Conservation (phyloP, 2,329 filamentous ascomycete genomes). For the Lachnellula hyalina region DNA sequence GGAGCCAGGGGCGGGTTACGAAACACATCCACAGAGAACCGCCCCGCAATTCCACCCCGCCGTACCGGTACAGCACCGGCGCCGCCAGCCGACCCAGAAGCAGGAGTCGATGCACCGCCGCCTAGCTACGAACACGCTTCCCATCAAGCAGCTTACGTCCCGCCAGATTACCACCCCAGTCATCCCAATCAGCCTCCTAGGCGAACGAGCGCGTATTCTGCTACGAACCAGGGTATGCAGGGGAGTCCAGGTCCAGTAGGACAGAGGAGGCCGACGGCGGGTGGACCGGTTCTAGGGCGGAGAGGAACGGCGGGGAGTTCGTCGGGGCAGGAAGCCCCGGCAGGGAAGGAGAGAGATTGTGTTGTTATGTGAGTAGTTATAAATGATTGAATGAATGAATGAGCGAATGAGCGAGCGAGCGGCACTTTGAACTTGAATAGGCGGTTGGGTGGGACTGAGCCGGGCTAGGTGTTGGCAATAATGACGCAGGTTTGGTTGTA, state of each 20-base stretch:
- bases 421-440: too few species aligned
- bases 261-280: constrained; percentile 5
- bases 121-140: constrained; percentile 63
- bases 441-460: too few species aligned
- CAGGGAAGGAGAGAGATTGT: constrained; percentile 23
- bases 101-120: constrained; percentile 49
- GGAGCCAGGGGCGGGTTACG: background rate
- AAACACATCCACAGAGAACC: constrained; percentile 26
- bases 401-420: background rate
- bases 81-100: constrained; percentile 28
- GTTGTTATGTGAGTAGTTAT: constrained; percentile 19
- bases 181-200: constrained; percentile 28
- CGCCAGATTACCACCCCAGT: constrained; percentile 41
- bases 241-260: background rate
- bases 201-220: constrained; percentile 20
- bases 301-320: constrained; percentile 19
- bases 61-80: constrained; percentile 22
- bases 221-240: background rate
- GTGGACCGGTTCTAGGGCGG: background rate
- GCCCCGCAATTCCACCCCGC: constrained; percentile 40
- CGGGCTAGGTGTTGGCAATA: too few species aligned
- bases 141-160: constrained; percentile 48
- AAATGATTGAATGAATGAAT: background rate
- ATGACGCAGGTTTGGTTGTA: too few species aligned
- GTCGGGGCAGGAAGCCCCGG: constrained; percentile 16